phyloP scores from a whole-genome alignment of 2,329 filamentous ascomycete genomes.

The Colletotrichum sp. region DNA sequence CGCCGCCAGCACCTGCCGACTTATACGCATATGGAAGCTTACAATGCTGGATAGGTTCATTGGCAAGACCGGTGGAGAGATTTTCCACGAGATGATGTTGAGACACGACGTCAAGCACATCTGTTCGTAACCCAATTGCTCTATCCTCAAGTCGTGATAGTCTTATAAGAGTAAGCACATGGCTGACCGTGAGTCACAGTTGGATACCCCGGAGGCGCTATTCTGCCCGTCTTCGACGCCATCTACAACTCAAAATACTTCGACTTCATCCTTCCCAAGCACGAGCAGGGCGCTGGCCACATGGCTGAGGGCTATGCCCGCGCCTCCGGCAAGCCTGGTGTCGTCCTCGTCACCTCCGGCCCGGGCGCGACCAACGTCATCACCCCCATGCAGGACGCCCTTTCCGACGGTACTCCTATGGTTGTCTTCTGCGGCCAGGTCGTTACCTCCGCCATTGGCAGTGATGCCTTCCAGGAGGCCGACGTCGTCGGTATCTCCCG shows the following conservation, averaged over 20 bases:
- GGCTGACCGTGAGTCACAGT: slow-evolving; percentile 49
- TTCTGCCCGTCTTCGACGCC: slow-evolving; percentile 96
- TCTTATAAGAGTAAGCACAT: not conserved
- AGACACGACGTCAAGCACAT: slow-evolving; percentile 91
- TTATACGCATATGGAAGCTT: not conserved
- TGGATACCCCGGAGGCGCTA: slow-evolving; percentile 92
- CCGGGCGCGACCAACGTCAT: slow-evolving; percentile 96
- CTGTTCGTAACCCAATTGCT: slow-evolving; percentile 65
- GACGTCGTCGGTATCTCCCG: slow-evolving; percentile 93
- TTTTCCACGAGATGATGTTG: slow-evolving; percentile 99
- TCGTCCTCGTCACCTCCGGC: slow-evolving; percentile 95
- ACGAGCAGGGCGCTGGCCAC: slow-evolving; percentile 97
- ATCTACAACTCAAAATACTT: slow-evolving; percentile 99
- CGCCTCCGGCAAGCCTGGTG: slow-evolving; percentile 90
- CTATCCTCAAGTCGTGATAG: not conserved
- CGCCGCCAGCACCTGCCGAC: slow-evolving; percentile 8
- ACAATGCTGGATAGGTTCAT: slow-evolving; percentile 68
- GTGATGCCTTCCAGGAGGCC: slow-evolving; percentile 96
- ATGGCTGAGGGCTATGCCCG: slow-evolving; percentile 98
- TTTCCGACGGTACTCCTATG: slow-evolving; percentile 94
- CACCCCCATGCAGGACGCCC: slow-evolving; percentile 94
- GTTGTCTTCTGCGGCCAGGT: slow-evolving; percentile 97
- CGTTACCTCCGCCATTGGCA: slow-evolving; percentile 85
- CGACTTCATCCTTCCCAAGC: slow-evolving; percentile 91
- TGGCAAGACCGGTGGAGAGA: slow-evolving; percentile 92